Evolutionary conservation across 192 early-diverging fungal genomes (phyloP), one percentile per base, ranked within the genome.

Genomic region (Dispira parvispora): DNA sequence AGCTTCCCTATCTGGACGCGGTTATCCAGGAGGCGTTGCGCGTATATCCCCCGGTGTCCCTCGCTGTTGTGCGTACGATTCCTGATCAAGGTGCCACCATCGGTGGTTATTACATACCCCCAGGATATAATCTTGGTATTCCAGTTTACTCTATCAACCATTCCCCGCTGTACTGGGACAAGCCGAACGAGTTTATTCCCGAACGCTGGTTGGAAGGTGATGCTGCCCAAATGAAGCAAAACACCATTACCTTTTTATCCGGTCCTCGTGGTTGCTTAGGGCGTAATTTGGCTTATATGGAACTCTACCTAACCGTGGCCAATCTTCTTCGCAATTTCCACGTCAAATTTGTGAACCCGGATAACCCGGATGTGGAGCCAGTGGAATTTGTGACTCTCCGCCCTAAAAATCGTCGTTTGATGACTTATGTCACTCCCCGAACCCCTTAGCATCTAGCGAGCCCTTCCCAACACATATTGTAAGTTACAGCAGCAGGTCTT

Each of bases 1-100:
- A 53, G 3, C 53, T 73, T 23, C 67, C 71, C n/a, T 76, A 71
- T 27, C 12, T 76, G 23, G 69, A 73, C 23, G 75, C 71, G 0
- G 70, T 70, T 45, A 71, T 76, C 44, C 66, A 68, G 64, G 75
- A 76, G 54, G 64, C 71, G 0, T 13, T 76, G 63, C 60, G 75
- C 9, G 61, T 76, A 8, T 65, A 58, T 1, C 60, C 67, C 0
- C 71, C 71, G 0, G 64, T 67, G 0, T 68, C 68, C 20, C 28
- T 64, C 1, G 45, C 55, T 72, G 14, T 63, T 63, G 13, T 65
- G 73, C 9, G 44, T 68, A 0, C n/a, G n/a, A 64, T 72, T 13
- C 71, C 74, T 8, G 32, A 61, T 14, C 68, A 57, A 16, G 74
- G 74, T 2, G 62, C 53, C 3, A 64, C 55, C 1, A 32, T 72